Evolutionary conservation across 495 filamentous ascomycete genomes (phyloP).

Genomic region (Physcia stellaris): DNA sequence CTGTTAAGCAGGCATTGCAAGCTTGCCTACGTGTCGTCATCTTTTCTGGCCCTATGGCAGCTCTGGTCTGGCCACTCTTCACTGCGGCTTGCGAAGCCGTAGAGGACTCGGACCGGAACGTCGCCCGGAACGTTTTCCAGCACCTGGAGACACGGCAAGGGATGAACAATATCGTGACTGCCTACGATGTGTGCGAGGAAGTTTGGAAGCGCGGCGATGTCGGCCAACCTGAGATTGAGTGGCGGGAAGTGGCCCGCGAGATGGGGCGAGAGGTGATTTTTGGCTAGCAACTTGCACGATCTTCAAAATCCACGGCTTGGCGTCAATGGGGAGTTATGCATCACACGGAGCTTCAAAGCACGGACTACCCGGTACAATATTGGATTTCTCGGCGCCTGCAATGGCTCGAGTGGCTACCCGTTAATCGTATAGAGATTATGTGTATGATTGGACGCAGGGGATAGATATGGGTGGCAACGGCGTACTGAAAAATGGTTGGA

Average conservation of each 20-base stretch:
- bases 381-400: too few species aligned
- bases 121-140: conserved; percentile 33
- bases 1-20: conserved; percentile 31
- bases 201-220: conserved; percentile 39
- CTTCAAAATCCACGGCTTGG: not conserved
- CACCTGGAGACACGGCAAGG: conserved; percentile 39
- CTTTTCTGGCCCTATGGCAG: conserved; percentile 41
- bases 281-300: conserved; percentile 23
- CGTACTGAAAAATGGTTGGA: too few species aligned
- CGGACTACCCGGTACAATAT: too few species aligned
- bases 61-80: conserved; percentile 48
- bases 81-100: conserved; percentile 43
- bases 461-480: too few species aligned
- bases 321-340: conserved; percentile 1
- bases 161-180: conserved; percentile 46
- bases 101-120: conserved; percentile 20
- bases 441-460: too few species aligned
- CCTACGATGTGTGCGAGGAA: conserved; percentile 42
- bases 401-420: too few species aligned
- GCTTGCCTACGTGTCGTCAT: conserved; percentile 39
- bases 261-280: conserved; percentile 41
- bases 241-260: conserved; percentile 36
- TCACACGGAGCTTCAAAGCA: too few species aligned
- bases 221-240: conserved; percentile 20
- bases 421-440: too few species aligned